Conservation (phyloP, 2,329 filamentous ascomycete genomes). For the Aspergillus piperis region DNA sequence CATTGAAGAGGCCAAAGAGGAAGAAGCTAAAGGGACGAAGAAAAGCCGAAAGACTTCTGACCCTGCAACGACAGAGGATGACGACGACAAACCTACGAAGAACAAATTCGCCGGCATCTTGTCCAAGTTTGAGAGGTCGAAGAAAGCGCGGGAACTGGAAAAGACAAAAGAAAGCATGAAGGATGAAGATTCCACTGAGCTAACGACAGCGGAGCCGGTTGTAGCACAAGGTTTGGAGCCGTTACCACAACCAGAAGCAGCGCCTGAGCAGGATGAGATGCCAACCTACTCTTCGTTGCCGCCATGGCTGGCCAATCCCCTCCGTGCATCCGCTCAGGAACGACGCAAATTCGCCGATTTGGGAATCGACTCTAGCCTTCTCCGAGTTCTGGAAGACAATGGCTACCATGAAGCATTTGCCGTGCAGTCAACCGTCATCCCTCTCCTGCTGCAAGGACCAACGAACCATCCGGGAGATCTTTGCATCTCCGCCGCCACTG, state of each 20-base stretch:
- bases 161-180: slow-evolving; percentile 17
- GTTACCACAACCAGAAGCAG: slow-evolving; percentile 69
- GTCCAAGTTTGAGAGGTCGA: slow-evolving; percentile 44
- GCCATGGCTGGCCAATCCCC: slow-evolving; percentile 74
- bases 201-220: slow-evolving; percentile 31
- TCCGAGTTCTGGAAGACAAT: slow-evolving; percentile 65
- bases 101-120: slow-evolving; percentile 40
- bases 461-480: slow-evolving; percentile 71
- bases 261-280: slow-evolving; percentile 57
- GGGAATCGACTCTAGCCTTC: slow-evolving; percentile 62
- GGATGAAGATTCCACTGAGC: slow-evolving; percentile 10
- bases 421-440: slow-evolving; percentile 77
- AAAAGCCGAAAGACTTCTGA: slow-evolving; percentile 10
- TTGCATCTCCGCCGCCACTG: slow-evolving; percentile 88
- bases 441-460: slow-evolving; percentile 70
- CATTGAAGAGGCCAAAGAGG: slow-evolving; percentile 22
- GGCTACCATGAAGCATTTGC: slow-evolving; percentile 73
- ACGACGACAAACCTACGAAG: slow-evolving; percentile 23
- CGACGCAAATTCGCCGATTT: slow-evolving; percentile 64
- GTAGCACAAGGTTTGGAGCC: slow-evolving; percentile 66
- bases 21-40: slow-evolving; percentile 1
- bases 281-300: slow-evolving; percentile 79
- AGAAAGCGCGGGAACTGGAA: slow-evolving; percentile 23
- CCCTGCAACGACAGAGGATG: slow-evolving; percentile 26
- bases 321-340: slow-evolving; percentile 64